Conservation (phyloP, 1,284 basidiomycete genomes). For the Porogramme epimiltina region DNA sequence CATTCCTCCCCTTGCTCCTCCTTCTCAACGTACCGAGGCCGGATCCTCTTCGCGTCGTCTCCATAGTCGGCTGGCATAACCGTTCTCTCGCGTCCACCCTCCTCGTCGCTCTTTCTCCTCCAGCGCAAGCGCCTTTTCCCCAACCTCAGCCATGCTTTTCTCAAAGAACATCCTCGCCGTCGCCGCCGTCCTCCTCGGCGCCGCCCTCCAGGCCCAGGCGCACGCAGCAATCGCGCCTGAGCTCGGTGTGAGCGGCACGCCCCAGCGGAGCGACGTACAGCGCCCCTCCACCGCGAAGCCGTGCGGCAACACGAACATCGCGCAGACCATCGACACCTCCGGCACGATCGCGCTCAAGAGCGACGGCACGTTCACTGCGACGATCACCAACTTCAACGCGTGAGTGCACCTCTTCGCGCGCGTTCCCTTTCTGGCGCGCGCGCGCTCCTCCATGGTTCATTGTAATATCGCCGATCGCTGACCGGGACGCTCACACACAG, state of each 20-base stretch:
- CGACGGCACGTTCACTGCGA: slow-evolving; percentile 45
- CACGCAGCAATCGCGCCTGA: slow-evolving; percentile 50
- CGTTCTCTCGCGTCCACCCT: neutral
- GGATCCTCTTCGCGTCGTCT: slow-evolving; percentile 17
- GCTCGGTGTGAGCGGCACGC: slow-evolving; percentile 46
- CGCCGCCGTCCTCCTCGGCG: slow-evolving; percentile 21
- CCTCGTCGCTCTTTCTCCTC: neutral
- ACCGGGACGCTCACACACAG: too few species aligned
- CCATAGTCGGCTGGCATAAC: slow-evolving; percentile 1
- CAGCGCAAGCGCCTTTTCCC: neutral
- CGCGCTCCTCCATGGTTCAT: too few species aligned
- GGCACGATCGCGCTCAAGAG: slow-evolving; percentile 42
- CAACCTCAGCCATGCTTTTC: slow-evolving; percentile 20
- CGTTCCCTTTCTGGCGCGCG: too few species aligned
- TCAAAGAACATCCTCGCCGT: slow-evolving; percentile 23
- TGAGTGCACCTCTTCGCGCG: slow-evolving; percentile 29
- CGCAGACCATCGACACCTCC: slow-evolving; percentile 42
- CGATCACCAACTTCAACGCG: slow-evolving; percentile 53
- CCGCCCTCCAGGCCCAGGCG: slow-evolving; percentile 34
- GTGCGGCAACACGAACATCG: slow-evolving; percentile 50
- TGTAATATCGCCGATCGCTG: too few species aligned
- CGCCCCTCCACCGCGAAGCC: slow-evolving; percentile 39
- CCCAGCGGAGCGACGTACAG: slow-evolving; percentile 46
- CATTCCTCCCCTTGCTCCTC: neutral
- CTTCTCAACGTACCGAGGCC: slow-evolving; percentile 16